Evolutionary conservation across 1,284 basidiomycete species (phyloP).

Genomic region (Cryptococcus sp.): DNA sequence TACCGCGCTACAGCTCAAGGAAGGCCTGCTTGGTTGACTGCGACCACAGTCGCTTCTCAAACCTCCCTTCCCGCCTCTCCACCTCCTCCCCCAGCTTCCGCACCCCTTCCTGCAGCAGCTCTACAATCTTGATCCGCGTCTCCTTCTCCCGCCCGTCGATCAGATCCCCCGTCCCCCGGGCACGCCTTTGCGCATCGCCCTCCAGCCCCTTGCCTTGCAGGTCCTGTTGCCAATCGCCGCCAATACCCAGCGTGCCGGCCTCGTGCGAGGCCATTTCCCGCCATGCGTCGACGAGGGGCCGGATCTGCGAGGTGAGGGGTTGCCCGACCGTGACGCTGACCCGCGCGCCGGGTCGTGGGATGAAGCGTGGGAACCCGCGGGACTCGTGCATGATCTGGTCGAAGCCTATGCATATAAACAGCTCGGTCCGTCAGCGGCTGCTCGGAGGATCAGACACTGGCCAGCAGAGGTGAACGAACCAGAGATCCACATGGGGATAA

Average conservation of each 20-base stretch:
- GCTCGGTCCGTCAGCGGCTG: not conserved
- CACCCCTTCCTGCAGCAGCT: constrained; percentile 37
- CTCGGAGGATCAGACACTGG: too few species aligned
- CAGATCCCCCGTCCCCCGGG: constrained; percentile 22
- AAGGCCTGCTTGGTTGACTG: constrained; percentile 23
- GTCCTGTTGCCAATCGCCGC: constrained; percentile 28
- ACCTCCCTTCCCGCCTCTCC: constrained; percentile 45
- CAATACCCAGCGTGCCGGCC: constrained; percentile 26
- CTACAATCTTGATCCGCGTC: constrained; percentile 32
- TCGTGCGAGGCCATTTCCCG: constrained; percentile 21
- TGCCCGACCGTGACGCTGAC: constrained; percentile 46
- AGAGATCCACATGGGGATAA: constrained; percentile 91
- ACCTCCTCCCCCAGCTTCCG: constrained; percentile 37
- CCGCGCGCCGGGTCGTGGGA: constrained; percentile 41
- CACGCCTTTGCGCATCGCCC: constrained; percentile 23
- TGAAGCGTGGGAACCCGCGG: constrained; percentile 51
- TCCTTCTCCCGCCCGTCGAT: constrained; percentile 30
- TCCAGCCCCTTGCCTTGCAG: constrained; percentile 6
- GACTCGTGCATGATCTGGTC: constrained; percentile 86
- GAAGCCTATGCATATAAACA: constrained; percentile 61
- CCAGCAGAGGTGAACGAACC: constrained; percentile 51
- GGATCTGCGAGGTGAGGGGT: constrained; percentile 38
- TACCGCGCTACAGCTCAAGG: too few species aligned
- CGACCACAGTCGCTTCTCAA: constrained; percentile 38
- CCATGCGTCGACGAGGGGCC: constrained; percentile 43